Evolutionary conservation across 805 yeast genomes (phyloP).

Genomic region (Isabelozyma rhagii): DNA sequence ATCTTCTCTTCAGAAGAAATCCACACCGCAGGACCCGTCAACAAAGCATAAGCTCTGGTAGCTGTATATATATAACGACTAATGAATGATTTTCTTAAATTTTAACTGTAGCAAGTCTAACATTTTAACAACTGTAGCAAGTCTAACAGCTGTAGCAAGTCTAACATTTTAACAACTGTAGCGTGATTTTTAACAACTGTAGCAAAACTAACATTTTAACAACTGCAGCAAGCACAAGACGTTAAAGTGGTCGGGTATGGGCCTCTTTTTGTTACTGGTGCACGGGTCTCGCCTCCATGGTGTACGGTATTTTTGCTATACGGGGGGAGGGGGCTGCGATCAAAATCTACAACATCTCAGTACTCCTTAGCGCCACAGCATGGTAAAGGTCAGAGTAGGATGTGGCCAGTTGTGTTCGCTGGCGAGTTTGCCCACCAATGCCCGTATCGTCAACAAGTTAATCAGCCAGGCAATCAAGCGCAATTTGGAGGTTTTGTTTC

Average conservation of each 20-base stretch:
- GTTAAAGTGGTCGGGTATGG: too few relatives aligned
- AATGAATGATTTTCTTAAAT: not conserved
- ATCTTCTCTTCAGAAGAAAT: constrained; percentile 40
- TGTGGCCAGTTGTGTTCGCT: constrained; percentile 87
- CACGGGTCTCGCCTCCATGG: too few relatives aligned
- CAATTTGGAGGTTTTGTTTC: constrained; percentile 67
- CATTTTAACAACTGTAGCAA: not conserved
- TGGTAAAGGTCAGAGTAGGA: constrained; percentile 42
- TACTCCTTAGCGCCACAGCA: not conserved
- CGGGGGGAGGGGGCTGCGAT: not conserved
- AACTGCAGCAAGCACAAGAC: too few relatives aligned
- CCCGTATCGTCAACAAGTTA: constrained; percentile 53
- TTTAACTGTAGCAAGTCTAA: too few relatives aligned
- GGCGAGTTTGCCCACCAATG: constrained; percentile 56
- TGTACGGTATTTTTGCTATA: too few relatives aligned
- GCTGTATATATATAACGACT: not conserved
- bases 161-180: too few relatives aligned
- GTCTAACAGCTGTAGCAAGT: too few relatives aligned
- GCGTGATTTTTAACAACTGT: too few relatives aligned
- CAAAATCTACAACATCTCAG: not conserved
- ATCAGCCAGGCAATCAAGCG: constrained; percentile 60
- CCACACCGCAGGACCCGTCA: constrained; percentile 43
- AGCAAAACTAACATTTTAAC: too few relatives aligned
- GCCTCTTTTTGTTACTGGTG: too few relatives aligned
- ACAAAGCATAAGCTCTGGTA: constrained; percentile 12